These are phyloP conservation scores for Ceratobasidium sp. DNA, from an alignment of 1,284 basidiomycete genomes.

Conservation along the genomic window DNA sequence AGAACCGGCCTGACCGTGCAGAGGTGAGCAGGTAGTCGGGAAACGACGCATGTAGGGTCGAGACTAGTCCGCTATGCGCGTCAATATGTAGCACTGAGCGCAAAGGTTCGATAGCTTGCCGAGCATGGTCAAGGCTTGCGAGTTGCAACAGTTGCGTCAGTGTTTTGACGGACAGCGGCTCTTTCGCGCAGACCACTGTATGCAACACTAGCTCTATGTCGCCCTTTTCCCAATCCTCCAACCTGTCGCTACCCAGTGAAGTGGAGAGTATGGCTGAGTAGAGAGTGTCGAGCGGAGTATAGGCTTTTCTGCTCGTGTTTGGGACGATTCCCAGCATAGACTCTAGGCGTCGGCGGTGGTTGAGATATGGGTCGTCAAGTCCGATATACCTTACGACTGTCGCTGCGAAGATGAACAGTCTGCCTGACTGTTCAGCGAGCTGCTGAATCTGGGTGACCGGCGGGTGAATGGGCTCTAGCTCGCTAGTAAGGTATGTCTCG, in stretches of 20 bases:
- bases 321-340: neutral
- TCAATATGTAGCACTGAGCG: neutral
- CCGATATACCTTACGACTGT: slow-evolving; percentile 17
- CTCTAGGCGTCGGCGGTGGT: neutral
- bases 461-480: neutral
- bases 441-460: slow-evolving; percentile 1
- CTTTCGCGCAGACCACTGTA: neutral
- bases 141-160: neutral
- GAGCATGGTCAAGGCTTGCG: neutral
- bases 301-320: neutral
- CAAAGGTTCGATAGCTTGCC: neutral
- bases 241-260: neutral
- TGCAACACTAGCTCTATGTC: neutral
- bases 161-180: neutral
- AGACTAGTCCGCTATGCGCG: neutral
- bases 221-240: neutral
- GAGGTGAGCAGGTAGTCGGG: neutral
- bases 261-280: neutral
- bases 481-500: slow-evolving; percentile 25
- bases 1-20: neutral
- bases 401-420: slow-evolving; percentile 44
- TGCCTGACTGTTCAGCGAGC: slow-evolving; percentile 27
- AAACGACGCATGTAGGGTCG: slow-evolving; percentile 6
- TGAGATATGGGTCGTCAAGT: neutral
- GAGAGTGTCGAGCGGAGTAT: neutral